Conservation (phyloP, 2,329 filamentous ascomycete genomes). For the Xylaria sp. region DNA sequence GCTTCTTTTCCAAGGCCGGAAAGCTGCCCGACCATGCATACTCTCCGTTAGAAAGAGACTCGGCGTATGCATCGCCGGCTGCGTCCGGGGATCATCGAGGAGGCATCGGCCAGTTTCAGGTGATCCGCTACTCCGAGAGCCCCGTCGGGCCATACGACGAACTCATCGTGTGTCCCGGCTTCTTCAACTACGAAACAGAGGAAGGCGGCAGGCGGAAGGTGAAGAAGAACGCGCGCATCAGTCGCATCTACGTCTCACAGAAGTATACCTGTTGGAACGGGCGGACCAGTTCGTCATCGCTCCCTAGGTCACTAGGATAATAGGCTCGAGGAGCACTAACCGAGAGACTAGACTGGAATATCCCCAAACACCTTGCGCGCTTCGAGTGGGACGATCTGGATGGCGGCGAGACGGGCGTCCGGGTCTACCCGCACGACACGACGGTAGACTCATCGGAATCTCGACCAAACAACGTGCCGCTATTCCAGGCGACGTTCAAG, state of each 20-base stretch:
- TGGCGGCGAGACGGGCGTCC: slow-evolving; percentile 52
- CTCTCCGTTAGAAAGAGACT: slow-evolving; percentile 58
- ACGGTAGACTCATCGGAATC: slow-evolving; percentile 47
- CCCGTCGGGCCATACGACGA: slow-evolving; percentile 66
- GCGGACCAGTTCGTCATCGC: slow-evolving; percentile 54
- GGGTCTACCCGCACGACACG: slow-evolving; percentile 58
- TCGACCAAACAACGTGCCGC: slow-evolving; percentile 49
- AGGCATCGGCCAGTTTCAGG: slow-evolving; percentile 60
- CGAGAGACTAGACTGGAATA: slow-evolving; percentile 60
- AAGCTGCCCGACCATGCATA: slow-evolving; percentile 54
- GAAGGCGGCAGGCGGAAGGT: slow-evolving; percentile 48
- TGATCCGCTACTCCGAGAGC: slow-evolving; percentile 61
- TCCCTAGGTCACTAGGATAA: background rate
- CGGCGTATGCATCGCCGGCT: slow-evolving; percentile 50
- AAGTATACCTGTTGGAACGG: slow-evolving; percentile 64
- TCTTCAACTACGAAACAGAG: slow-evolving; percentile 53
- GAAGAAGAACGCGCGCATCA: slow-evolving; percentile 55
- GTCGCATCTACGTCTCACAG: slow-evolving; percentile 65
- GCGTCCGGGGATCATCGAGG: slow-evolving; percentile 53
- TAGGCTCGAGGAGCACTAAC: slow-evolving; percentile 8
- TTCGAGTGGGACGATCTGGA: slow-evolving; percentile 57
- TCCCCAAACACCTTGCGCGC: slow-evolving; percentile 64
- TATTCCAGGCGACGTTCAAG: slow-evolving; percentile 59
- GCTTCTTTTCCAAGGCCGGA: slow-evolving; percentile 53
- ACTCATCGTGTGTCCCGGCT: slow-evolving; percentile 59